Evolutionary conservation across 306 rosid species (phyloP).

Genomic region (Myrica gale): DNA sequence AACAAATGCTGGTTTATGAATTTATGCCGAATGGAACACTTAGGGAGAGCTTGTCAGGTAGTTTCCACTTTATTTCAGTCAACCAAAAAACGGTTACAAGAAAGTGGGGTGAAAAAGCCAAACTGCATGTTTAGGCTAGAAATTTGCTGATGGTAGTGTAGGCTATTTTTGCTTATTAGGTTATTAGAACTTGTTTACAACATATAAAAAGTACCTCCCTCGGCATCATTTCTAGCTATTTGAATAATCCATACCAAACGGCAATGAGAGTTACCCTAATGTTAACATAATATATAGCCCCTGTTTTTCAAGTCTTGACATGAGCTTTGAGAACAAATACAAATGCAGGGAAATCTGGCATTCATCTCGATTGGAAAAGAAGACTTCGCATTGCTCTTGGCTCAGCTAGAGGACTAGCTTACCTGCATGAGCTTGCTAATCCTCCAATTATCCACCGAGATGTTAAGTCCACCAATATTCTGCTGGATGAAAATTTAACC

Average conservation of each 20-base stretch:
- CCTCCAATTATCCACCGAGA: constrained; percentile 98
- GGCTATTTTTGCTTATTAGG: no score
- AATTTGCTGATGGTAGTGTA: no score
- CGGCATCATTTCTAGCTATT: no score
- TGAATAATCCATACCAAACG: neutral
- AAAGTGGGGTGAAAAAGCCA: no score
- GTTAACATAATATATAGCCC: neutral
- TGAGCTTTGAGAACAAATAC: neutral
- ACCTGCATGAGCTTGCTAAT: constrained; percentile 90
- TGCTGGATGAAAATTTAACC: constrained; percentile 72
- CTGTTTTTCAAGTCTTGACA: constrained; percentile 8
- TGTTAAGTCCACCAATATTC: constrained; percentile 76
- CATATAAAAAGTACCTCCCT: no score
- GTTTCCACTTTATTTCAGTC: constrained; percentile 12
- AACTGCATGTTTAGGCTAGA: no score
- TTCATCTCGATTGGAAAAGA: constrained; percentile 91
- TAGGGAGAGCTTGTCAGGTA: constrained; percentile 75
- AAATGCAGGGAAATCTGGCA: constrained; percentile 67
- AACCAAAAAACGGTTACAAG: neutral
- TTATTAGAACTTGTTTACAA: no score
- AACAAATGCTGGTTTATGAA: constrained; percentile 89
- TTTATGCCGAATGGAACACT: constrained; percentile 82
- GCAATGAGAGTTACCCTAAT: neutral
- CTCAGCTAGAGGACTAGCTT: constrained; percentile 93
- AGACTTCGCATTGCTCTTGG: constrained; percentile 91